phyloP scores from a whole-genome alignment of 2,329 filamentous ascomycete species.

The Calonectria montana region DNA sequence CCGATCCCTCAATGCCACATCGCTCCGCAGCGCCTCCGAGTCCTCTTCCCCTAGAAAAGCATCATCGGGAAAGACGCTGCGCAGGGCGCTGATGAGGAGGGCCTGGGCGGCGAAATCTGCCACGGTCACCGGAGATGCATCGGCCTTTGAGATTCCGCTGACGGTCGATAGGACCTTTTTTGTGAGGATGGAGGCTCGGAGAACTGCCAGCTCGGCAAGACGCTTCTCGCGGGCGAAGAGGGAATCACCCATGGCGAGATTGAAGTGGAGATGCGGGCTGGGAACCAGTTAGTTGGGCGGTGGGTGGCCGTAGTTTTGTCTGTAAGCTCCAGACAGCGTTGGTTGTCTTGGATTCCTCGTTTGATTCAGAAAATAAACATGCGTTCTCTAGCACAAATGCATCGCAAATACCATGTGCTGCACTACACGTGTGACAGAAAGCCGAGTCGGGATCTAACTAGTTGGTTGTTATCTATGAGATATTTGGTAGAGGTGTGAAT shows the following conservation, averaged over 20 bases:
- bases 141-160: constrained; percentile 65
- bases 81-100: constrained; percentile 68
- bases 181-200: constrained; percentile 67
- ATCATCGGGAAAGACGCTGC: constrained; percentile 64
- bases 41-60: constrained; percentile 72
- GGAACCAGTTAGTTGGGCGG: neutral
- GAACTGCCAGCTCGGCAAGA: constrained; percentile 59
- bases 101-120: constrained; percentile 74
- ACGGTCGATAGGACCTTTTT: constrained; percentile 58
- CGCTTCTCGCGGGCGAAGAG: constrained; percentile 45
- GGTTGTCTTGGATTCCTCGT: neutral
- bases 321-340: neutral
- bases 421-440: neutral
- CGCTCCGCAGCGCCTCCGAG: constrained; percentile 61
- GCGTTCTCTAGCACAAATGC: neutral
- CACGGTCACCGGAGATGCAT: constrained; percentile 70
- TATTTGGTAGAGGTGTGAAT: constrained; percentile 1
- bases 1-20: constrained; percentile 59
- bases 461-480: constrained; percentile 7
- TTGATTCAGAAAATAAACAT: neutral
- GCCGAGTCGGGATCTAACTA: neutral
- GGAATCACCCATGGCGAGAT: constrained; percentile 33
- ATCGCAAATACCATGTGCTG: neutral
- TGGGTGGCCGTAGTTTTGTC: neutral
- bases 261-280: neutral